A percentile compares a stretch with the other conserved stretches of the same genome.
Evolutionary conservation across 805 yeast genomes (phyloP).

Genomic region (Suhomyces sp.): DNA sequence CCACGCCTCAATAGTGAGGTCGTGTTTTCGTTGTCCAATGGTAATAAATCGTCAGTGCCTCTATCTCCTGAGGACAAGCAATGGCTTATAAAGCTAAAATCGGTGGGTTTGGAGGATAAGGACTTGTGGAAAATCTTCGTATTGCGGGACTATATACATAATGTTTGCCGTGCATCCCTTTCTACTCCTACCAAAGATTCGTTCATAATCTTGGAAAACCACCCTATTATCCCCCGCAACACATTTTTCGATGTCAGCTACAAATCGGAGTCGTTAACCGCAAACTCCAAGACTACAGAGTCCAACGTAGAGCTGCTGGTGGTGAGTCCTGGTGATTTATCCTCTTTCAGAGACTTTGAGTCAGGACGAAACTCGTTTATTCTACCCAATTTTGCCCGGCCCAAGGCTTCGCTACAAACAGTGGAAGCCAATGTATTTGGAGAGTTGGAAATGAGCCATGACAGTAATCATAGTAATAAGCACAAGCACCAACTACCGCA

Average conservation of each 20-base stretch:
- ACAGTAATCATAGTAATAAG: conserved; percentile 9
- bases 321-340: conserved; percentile 8
- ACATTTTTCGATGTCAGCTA: conserved; percentile 38
- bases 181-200: neutral
- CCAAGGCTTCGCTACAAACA: conserved; percentile 38
- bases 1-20: conserved; percentile 16
- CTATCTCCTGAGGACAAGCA: conserved; percentile 63
- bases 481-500: conserved; percentile 12
- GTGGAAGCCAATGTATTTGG: conserved; percentile 43
- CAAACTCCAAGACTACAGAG: conserved; percentile 17
- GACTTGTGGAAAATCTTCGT: conserved; percentile 84
- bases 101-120: conserved; percentile 68
- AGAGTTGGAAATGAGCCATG: conserved; percentile 39
- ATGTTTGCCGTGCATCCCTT: conserved; percentile 43
- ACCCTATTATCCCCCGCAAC: conserved; percentile 27
- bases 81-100: conserved; percentile 69
- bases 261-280: conserved; percentile 31
- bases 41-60: conserved; percentile 18
- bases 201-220: neutral
- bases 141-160: conserved; percentile 63
- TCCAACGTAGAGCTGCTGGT: conserved; percentile 15
- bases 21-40: conserved; percentile 10
- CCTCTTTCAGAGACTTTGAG: conserved; percentile 10
- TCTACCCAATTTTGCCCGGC: conserved; percentile 29
- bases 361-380: conserved; percentile 22